These are phyloP conservation scores for Mortierella antarctica DNA, from an alignment of 192 early-diverging fungal species.

Conservation along the genomic window DNA sequence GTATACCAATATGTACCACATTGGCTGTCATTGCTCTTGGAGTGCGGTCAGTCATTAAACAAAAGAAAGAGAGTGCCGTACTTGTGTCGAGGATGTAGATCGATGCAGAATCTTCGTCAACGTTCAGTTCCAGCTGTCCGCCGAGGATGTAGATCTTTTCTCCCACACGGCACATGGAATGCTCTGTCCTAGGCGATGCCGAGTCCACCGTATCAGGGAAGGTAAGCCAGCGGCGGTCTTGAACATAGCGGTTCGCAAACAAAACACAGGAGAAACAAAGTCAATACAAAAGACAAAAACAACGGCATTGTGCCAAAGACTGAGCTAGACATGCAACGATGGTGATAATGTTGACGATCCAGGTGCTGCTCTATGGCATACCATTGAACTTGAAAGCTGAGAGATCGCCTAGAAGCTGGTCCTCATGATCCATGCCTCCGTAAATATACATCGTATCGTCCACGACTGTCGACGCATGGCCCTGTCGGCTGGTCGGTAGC, in stretches of 20 bases:
- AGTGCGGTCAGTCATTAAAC: not conserved
- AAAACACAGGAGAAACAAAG: not conserved
- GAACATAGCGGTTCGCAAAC: not conserved
- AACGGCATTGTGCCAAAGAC: not conserved
- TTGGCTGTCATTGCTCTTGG: not conserved
- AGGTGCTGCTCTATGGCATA: slow-evolving; percentile 8
- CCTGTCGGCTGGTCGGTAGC: slow-evolving; percentile 60
- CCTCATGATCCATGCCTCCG: slow-evolving; percentile 60
- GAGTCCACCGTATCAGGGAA: slow-evolving; percentile 66
- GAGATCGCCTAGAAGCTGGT: slow-evolving; percentile 60
- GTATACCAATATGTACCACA: no score
- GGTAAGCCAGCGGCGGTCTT: slow-evolving; percentile 66
- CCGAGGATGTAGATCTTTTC: slow-evolving; percentile 66
- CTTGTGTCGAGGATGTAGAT: slow-evolving; percentile 50
- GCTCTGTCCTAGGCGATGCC: slow-evolving; percentile 58
- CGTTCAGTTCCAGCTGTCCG: slow-evolving; percentile 58
- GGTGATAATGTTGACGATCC: no score
- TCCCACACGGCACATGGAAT: slow-evolving; percentile 55
- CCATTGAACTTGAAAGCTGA: slow-evolving; percentile 63
- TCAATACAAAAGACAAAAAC: not conserved
- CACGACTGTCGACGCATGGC: slow-evolving; percentile 51
- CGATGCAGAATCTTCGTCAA: slow-evolving; percentile 27
- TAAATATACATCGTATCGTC: slow-evolving; percentile 68
- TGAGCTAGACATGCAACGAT: not conserved
- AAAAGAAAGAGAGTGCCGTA: slow-evolving; percentile 9